Evolutionary conservation across 805 yeast species (phyloP).

Genomic region (Yarrowia keelungensis): DNA sequence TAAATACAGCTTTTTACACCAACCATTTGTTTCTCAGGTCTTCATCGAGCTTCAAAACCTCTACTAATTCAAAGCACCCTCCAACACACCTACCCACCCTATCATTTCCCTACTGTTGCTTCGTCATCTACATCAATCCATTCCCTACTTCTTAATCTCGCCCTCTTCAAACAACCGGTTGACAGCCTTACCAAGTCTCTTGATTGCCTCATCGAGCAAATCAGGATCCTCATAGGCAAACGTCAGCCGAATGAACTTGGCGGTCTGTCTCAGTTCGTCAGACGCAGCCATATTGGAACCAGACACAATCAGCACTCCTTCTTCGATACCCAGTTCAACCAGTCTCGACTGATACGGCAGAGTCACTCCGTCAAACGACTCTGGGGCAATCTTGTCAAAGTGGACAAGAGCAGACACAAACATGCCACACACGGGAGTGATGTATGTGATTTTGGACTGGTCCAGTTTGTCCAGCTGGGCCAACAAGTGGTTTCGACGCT

Average conservation of each 20-base stretch:
- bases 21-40: too few species aligned
- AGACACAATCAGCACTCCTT: constrained; percentile 31
- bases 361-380: constrained; percentile 3
- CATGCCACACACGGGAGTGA: constrained; percentile 61
- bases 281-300: constrained; percentile 35
- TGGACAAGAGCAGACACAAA: constrained; percentile 45
- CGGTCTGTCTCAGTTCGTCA: neutral
- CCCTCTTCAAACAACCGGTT: constrained; percentile 22
- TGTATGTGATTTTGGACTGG: constrained; percentile 47
- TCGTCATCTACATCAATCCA: too few species aligned
- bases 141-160: neutral
- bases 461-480: constrained; percentile 17
- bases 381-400: constrained; percentile 18
- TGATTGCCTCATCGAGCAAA: constrained; percentile 28
- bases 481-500: constrained; percentile 19
- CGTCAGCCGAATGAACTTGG: constrained; percentile 10
- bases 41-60: too few species aligned
- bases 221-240: constrained; percentile 38
- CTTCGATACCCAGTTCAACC: constrained; percentile 16
- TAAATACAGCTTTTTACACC: too few species aligned
- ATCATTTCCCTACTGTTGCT: too few species aligned
- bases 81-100: too few species aligned
- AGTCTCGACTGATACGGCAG: constrained; percentile 5
- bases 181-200: constrained; percentile 21
- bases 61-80: too few species aligned